These are phyloP conservation scores for Copromyces sp. DNA, from an alignment of 495 filamentous ascomycete genomes.

Conservation along the genomic window DNA sequence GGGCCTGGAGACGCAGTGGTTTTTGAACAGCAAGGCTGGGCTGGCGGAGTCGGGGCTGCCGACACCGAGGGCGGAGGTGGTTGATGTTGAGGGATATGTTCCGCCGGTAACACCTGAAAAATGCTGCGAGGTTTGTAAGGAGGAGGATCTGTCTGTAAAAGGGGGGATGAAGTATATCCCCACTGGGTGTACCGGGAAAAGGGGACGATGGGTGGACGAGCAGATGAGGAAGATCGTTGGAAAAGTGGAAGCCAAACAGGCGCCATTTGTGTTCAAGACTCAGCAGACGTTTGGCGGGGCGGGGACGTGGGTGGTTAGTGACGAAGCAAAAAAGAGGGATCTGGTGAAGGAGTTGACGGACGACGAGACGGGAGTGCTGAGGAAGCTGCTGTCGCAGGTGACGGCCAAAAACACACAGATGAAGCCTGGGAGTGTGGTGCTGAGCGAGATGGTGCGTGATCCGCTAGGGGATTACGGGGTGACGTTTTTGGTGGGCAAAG, in stretches of 20 bases:
- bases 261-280: conserved; percentile 27
- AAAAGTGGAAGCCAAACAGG: conserved; percentile 3
- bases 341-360: conserved; percentile 11
- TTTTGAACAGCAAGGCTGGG: conserved; percentile 22
- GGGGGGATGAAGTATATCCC: conserved; percentile 8
- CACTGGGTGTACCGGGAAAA: conserved; percentile 8
- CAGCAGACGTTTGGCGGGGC: conserved; percentile 28
- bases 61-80: conserved; percentile 12
- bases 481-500: conserved; percentile 19
- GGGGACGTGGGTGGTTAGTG: conserved; percentile 22
- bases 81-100: conserved; percentile 4
- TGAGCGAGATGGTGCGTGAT: conserved; percentile 16
- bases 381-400: conserved; percentile 17
- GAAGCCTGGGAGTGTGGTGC: conserved; percentile 13
- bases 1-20: conserved; percentile 20
- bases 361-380: conserved; percentile 8
- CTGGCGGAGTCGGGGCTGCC: conserved; percentile 17
- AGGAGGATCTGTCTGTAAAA: neutral
- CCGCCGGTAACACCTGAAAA: neutral
- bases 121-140: conserved; percentile 14
- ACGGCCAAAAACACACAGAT: conserved; percentile 18
- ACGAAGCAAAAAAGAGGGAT: conserved; percentile 9
- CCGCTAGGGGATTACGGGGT: conserved; percentile 22
- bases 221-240: conserved; percentile 12
- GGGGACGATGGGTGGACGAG: conserved; percentile 14